Percentiles rank a stretch among this genome's conserved stretches.
Evolutionary conservation across 2,329 filamentous ascomycete species (phyloP).

Genomic region (Ceratocystis destructans): DNA sequence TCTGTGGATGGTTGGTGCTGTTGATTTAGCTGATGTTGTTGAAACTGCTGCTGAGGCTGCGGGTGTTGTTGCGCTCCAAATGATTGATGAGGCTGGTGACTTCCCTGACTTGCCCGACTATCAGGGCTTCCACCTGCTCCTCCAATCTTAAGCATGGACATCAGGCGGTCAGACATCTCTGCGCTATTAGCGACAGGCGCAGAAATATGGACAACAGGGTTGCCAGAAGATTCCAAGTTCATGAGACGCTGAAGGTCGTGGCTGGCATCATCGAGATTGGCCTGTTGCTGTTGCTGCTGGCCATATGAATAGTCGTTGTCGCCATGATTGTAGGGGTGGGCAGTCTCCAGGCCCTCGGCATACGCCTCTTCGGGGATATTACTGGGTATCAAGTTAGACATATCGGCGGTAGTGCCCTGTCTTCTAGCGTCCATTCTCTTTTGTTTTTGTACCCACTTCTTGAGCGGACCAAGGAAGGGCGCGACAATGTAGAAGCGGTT

Average conservation of each 20-base stretch:
- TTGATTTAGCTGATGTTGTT: constrained; percentile 21
- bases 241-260: constrained; percentile 41
- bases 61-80: neutral
- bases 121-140: neutral
- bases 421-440: constrained; percentile 33
- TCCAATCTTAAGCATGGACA: constrained; percentile 15
- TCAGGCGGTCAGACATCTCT: constrained; percentile 14
- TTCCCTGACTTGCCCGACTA: neutral
- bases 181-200: constrained; percentile 10
- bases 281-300: constrained; percentile 25
- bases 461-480: constrained; percentile 72
- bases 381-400: constrained; percentile 25
- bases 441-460: constrained; percentile 82
- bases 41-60: constrained; percentile 10
- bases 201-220: constrained; percentile 10
- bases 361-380: constrained; percentile 37
- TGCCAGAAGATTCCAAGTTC: constrained; percentile 28
- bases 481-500: constrained; percentile 98
- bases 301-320: constrained; percentile 3
- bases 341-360: constrained; percentile 23
- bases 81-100: neutral
- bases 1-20: constrained; percentile 42
- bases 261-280: constrained; percentile 37
- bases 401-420: constrained; percentile 29
- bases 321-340: neutral